phyloP scores from a whole-genome alignment of 1,284 basidiomycete species.

The Agaricales sp. region DNA sequence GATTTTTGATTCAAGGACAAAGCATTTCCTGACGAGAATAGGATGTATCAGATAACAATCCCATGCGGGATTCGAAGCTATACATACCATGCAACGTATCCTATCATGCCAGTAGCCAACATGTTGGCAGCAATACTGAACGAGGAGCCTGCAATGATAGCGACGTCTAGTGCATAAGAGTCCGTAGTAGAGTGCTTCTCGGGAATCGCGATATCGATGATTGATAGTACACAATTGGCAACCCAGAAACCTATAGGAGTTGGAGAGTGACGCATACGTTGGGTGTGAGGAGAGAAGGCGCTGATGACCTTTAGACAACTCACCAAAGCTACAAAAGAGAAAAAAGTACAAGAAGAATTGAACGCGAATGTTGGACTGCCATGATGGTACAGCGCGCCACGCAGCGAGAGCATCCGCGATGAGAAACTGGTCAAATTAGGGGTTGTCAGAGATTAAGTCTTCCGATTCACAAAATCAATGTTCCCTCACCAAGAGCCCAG shows the following conservation, averaged over 20 bases:
- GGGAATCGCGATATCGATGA: neutral
- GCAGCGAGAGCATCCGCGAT: neutral
- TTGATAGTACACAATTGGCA: too few relatives aligned
- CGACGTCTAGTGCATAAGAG: neutral
- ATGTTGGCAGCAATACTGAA: neutral
- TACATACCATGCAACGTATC: neutral
- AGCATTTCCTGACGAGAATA: neutral
- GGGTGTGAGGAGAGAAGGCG: neutral
- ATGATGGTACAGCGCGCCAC: neutral
- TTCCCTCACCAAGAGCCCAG: neutral
- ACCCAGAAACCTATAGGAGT: too few relatives aligned
- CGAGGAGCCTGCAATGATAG: neutral
- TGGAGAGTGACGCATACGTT: too few relatives aligned
- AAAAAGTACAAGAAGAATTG: neutral
- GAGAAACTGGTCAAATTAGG: neutral
- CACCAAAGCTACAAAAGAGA: neutral
- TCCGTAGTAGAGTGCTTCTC: neutral
- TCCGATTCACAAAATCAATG: neutral
- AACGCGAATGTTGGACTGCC: neutral
- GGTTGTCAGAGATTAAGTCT: neutral
- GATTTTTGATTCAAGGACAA: neutral
- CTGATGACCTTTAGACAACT: neutral
- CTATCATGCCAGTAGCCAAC: neutral
- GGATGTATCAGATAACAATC: neutral
- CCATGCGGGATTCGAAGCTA: neutral